Evolutionary conservation across 2,329 filamentous ascomycete species (phyloP), one percentile per base, ranked within the genome.

Genomic region (Knufia fluminis): DNA sequence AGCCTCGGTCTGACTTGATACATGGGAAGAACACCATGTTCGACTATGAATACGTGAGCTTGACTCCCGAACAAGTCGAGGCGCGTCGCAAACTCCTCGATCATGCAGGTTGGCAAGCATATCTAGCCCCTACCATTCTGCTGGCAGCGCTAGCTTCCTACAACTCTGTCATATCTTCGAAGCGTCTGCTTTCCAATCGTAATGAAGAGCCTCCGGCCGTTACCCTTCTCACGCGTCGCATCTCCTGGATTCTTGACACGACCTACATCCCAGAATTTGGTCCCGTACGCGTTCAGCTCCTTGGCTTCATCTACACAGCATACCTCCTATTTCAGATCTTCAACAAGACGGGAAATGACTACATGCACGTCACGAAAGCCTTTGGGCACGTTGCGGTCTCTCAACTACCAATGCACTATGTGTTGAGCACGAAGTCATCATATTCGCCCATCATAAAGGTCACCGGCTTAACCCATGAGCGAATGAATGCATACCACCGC

Each of bases 301-400:
- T 54, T 6, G 56, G 48, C 10, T 8, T 50, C 9, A 1, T 52
- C n/a, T 60, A 60, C 43, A 32, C 50, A 7, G 4, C 20, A 24
- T 59, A 53, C 52, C 56, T 60, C 9, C 38, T 58, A 6, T 57
- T 52, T 40, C 50, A 58, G 4, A 47, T 49, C 42, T 39, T 51
- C 33, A 50, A 48, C 31, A 23, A 51, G 41, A 60, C 58, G 12
- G 50, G 55, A 4, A 36, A 54, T 10, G 79, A 82, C 61, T 82
- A 82, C 50, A 68, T 82, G 24, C 79, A 82, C 61, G 64, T 82
- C 20, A 82, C 79, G 20, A 82, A 80, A 64, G 73, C 78, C 3
- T 70, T 82, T 47, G 79, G 75, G 16, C 76, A 78, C 41, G 70
- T 82, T 44, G 77, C 69, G 19, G 69, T 78, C 4, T 80, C 78